Percentiles rank a stretch among this genome's conserved stretches.
Evolutionary conservation across 208 protist species (phyloP).

Genomic region (Porcisia hertigi): DNA sequence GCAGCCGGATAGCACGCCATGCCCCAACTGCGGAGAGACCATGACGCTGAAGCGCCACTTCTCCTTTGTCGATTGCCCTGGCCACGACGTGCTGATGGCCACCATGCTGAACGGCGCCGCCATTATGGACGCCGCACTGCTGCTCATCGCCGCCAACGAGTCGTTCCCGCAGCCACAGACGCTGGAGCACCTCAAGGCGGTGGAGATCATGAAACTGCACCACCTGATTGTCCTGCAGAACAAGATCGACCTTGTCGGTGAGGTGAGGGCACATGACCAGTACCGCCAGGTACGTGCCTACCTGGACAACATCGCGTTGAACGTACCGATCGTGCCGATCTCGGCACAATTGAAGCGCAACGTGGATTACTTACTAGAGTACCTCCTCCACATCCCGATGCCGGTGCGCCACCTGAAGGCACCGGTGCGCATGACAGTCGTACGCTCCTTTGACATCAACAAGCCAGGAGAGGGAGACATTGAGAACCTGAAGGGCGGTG

Average conservation of each 20-base stretch:
- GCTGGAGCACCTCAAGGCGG: constrained; percentile 97
- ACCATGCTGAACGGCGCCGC: constrained; percentile 99
- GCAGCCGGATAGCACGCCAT: constrained; percentile 89
- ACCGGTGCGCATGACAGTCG: constrained; percentile 96
- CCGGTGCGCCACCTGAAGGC: constrained; percentile 95
- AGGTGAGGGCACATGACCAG: constrained; percentile 95
- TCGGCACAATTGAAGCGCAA: constrained; percentile 99
- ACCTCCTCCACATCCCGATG: constrained; percentile 98
- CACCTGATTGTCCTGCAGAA: constrained; percentile 99
- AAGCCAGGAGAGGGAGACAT: constrained; percentile 96
- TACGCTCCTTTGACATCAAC: constrained; percentile 99
- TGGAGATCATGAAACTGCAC: constrained; percentile 99
- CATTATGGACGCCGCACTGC: constrained; percentile 99
- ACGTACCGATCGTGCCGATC: constrained; percentile 98
- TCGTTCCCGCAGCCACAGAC: constrained; percentile 97
- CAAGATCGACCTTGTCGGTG: constrained; percentile 99
- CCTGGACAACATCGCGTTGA: constrained; percentile 92
- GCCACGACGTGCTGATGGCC: constrained; percentile 99
- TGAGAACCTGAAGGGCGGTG: constrained; percentile 96
- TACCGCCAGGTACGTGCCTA: constrained; percentile 95
- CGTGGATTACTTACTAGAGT: constrained; percentile 98
- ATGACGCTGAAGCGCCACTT: constrained; percentile 94
- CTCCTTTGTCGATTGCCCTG: constrained; percentile 99
- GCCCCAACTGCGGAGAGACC: constrained; percentile 61
- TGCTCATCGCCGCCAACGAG: constrained; percentile 99